Percentiles rank a stretch among this genome's conserved stretches.
Conservation (phyloP, 1,139 yeast genomes). For the Meyerozyma guilliermondii region DNA sequence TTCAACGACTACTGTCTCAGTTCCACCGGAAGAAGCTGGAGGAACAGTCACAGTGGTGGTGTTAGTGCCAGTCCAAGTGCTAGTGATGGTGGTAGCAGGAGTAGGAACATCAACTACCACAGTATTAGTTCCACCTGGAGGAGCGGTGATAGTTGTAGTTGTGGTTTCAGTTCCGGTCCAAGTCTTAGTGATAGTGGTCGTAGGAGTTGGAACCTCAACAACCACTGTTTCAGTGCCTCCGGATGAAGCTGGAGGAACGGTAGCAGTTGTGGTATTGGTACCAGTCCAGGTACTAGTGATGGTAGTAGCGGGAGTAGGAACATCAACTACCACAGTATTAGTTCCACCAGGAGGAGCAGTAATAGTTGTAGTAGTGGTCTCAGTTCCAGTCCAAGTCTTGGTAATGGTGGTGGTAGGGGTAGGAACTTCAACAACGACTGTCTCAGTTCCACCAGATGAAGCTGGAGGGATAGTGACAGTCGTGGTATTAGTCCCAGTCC, state of each 20-base stretch:
- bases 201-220: conserved; percentile 4
- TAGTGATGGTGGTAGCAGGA: conserved; percentile 6
- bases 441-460: conserved; percentile 1
- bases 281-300: conserved; percentile 1
- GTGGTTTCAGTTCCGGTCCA: conserved; percentile 1
- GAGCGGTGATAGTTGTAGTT: not conserved
- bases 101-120: conserved; percentile 3
- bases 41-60: conserved; percentile 6
- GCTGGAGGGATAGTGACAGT: not conserved
- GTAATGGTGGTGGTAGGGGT: conserved; percentile 4
- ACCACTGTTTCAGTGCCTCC: conserved; percentile 8
- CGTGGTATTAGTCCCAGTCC: conserved; percentile 1
- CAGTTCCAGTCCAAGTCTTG: conserved; percentile 2
- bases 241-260: conserved; percentile 6
- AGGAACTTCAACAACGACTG: conserved; percentile 3
- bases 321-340: conserved; percentile 4
- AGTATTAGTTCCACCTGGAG: conserved; percentile 2
- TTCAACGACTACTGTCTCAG: conserved; percentile 8
- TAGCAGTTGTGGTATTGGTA: conserved; percentile 6
- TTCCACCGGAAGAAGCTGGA: conserved; percentile 5
- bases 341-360: conserved; percentile 1
- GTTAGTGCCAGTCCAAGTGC: too few relatives aligned
- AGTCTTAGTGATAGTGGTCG: conserved; percentile 4
- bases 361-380: not conserved
- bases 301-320: conserved; percentile 4